phyloP scores from a whole-genome alignment of 768 basidiomycete species.

The Pulveroboletus sp. region DNA sequence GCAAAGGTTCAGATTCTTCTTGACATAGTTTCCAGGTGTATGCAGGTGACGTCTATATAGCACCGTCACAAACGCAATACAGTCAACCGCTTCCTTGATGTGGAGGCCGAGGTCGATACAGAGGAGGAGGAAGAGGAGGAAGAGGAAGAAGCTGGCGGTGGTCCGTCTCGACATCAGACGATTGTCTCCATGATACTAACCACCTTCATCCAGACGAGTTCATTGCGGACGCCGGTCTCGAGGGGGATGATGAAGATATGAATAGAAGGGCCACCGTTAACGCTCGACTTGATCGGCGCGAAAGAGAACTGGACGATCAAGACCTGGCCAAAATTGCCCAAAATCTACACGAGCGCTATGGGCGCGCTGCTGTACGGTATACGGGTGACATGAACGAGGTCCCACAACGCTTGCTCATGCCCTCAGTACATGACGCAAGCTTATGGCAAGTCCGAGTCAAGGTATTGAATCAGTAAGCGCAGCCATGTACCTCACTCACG shows the following conservation, averaged over 20 bases:
- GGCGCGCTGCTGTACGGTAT: conserved; percentile 64
- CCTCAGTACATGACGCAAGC: conserved; percentile 91
- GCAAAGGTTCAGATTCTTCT: conserved; percentile 45
- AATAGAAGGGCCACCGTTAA: conserved; percentile 53
- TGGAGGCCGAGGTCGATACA: conserved; percentile 93
- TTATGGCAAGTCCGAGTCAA: conserved; percentile 95
- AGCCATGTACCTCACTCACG: neutral
- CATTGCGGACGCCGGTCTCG: conserved; percentile 55
- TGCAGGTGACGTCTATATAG: conserved; percentile 28
- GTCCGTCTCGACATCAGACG: conserved; percentile 26
- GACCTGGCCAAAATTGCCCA: conserved; percentile 83
- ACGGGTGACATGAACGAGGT: conserved; percentile 91
- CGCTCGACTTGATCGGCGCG: conserved; percentile 64
- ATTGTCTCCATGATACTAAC: conserved; percentile 8
- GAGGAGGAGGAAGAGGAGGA: conserved; percentile 95
- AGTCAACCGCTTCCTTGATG: conserved; percentile 85
- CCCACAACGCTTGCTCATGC: conserved; percentile 92
- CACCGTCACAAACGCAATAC: conserved; percentile 62
- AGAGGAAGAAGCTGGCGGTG: conserved; percentile 66
- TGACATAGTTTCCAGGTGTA: neutral
- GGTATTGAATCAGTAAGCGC: conserved; percentile 39
- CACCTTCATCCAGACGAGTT: conserved; percentile 51
- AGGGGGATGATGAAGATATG: conserved; percentile 61
- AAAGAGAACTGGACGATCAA: conserved; percentile 68
- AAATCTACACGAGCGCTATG: conserved; percentile 74